phyloP scores from a whole-genome alignment of 208 protist genomes.

The Strigomonas oncopelti region DNA sequence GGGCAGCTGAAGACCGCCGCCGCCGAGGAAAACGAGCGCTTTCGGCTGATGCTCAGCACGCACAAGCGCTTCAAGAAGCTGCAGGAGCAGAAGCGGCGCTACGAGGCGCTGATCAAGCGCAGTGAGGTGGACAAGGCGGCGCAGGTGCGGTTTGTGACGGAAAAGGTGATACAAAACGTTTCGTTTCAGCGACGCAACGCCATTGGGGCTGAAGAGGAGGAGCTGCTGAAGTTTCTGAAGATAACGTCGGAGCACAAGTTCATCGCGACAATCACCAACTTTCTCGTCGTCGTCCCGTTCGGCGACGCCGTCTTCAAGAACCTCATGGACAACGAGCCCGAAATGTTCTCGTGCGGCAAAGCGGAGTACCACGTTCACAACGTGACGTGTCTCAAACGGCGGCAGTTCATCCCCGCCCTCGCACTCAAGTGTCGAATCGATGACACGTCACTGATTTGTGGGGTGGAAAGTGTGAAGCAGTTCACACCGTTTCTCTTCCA shows the following conservation, averaged over 20 bases:
- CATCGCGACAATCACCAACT: slow-evolving; percentile 54
- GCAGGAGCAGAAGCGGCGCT: slow-evolving; percentile 46
- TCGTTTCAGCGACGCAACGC: slow-evolving; percentile 10
- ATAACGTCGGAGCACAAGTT: slow-evolving; percentile 41
- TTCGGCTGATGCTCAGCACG: slow-evolving; percentile 32
- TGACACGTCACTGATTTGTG: slow-evolving; percentile 50
- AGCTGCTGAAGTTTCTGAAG: slow-evolving; percentile 33
- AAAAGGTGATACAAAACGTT: slow-evolving; percentile 28
- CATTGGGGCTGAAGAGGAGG: slow-evolving; percentile 14
- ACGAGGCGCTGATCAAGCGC: slow-evolving; percentile 37
- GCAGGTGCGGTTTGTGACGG: slow-evolving; percentile 44
- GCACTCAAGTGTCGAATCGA: slow-evolving; percentile 71
- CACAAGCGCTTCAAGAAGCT: slow-evolving; percentile 53
- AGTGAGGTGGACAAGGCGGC: slow-evolving; percentile 37
- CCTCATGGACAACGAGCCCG: slow-evolving; percentile 59
- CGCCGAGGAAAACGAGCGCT: slow-evolving; percentile 21
- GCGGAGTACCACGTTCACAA: slow-evolving; percentile 37
- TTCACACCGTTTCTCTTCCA: slow-evolving; percentile 4
- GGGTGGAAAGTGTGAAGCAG: slow-evolving; percentile 24
- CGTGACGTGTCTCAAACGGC: slow-evolving; percentile 48
- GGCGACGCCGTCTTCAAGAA: slow-evolving; percentile 76
- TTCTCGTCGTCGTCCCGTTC: slow-evolving; percentile 78
- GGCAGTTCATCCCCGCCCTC: slow-evolving; percentile 68
- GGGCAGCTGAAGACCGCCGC: slow-evolving; percentile 45
- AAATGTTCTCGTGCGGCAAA: slow-evolving; percentile 46